Percentiles rank a stretch among this genome's conserved stretches.
Evolutionary conservation across 768 basidiomycete species (phyloP).

Genomic region (Naganishia onofrii): DNA sequence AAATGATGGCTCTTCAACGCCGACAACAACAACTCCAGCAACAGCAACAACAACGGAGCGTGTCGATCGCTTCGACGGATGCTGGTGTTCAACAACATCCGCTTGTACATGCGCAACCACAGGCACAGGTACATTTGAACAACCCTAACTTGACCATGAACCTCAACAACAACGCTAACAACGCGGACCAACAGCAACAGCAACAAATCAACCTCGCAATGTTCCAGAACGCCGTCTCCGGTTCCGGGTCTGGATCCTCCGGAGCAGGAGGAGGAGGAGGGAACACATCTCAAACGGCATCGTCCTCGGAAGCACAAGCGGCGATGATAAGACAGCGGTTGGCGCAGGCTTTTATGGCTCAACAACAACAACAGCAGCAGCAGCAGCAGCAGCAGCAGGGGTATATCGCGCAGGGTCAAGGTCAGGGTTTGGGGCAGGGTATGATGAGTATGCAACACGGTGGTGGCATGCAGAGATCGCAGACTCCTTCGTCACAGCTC

Average conservation of each 20-base stretch:
- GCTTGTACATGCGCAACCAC: no score
- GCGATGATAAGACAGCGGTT: conserved; percentile 34
- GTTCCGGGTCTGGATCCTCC: no score
- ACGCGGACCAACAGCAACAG: conserved; percentile 11
- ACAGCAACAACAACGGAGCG: conserved; percentile 31
- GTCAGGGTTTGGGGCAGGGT: no score
- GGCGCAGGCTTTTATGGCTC: conserved; percentile 25
- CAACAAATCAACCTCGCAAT: conserved; percentile 1
- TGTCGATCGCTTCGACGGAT: conserved; percentile 3
- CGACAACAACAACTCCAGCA: conserved; percentile 29
- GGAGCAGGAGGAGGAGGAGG: no score
- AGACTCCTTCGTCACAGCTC: not conserved
- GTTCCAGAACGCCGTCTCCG: conserved; percentile 17
- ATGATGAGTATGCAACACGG: not conserved
- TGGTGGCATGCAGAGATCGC: no score
- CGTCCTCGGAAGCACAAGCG: conserved; percentile 18
- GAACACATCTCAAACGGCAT: no score
- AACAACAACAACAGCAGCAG: conserved; percentile 29
- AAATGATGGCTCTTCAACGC: conserved; percentile 13
- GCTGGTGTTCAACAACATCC: not conserved
- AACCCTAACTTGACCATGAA: no score
- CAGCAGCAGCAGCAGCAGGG: conserved; percentile 27
- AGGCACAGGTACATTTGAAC: conserved; percentile 3
- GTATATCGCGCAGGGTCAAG: conserved; percentile 26
- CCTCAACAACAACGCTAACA: not conserved